Percentiles rank a stretch among this genome's conserved stretches.
Conservation (phyloP, 805 yeast genomes). For the Wickerhamomyces queroliae region DNA sequence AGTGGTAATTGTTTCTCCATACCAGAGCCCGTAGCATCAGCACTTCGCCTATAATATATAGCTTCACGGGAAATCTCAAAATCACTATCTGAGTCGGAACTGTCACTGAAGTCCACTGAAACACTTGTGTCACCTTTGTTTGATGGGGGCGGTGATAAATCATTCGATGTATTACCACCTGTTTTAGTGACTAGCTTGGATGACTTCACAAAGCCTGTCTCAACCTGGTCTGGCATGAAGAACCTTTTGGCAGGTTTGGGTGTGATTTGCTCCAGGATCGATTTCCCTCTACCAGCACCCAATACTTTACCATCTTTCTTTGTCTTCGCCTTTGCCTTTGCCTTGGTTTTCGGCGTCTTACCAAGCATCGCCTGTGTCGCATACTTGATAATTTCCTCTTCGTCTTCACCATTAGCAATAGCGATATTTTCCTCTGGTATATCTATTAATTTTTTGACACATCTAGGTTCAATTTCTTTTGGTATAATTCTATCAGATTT, state of each 20-base stretch:
- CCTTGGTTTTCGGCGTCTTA: conserved; percentile 16
- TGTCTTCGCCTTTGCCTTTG: conserved; percentile 5
- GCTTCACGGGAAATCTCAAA: neutral
- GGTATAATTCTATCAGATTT: conserved; percentile 71
- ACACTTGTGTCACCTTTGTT: conserved; percentile 4
- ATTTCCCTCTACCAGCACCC: conserved; percentile 10
- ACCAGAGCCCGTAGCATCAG: neutral
- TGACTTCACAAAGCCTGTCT: conserved; percentile 56
- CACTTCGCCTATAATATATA: too few species aligned
- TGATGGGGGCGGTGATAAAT: neutral
- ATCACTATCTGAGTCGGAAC: neutral
- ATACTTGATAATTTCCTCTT: conserved; percentile 60
- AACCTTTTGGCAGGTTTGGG: conserved; percentile 37
- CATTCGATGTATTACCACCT: conserved; percentile 1
- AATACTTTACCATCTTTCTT: conserved; percentile 10
- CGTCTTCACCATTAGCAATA: conserved; percentile 46
- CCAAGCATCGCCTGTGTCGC: conserved; percentile 63
- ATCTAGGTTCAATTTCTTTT: conserved; percentile 41
- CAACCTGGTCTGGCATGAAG: conserved; percentile 71
- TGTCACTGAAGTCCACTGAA: conserved; percentile 13
- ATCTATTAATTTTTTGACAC: conserved; percentile 50
- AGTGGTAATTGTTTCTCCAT: too few species aligned
- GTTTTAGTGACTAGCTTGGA: conserved; percentile 36
- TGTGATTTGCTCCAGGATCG: conserved; percentile 4
- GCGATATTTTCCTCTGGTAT: conserved; percentile 68